Evolutionary conservation across 495 filamentous ascomycete genomes (phyloP).

Genomic region (Extremus antarcticus): DNA sequence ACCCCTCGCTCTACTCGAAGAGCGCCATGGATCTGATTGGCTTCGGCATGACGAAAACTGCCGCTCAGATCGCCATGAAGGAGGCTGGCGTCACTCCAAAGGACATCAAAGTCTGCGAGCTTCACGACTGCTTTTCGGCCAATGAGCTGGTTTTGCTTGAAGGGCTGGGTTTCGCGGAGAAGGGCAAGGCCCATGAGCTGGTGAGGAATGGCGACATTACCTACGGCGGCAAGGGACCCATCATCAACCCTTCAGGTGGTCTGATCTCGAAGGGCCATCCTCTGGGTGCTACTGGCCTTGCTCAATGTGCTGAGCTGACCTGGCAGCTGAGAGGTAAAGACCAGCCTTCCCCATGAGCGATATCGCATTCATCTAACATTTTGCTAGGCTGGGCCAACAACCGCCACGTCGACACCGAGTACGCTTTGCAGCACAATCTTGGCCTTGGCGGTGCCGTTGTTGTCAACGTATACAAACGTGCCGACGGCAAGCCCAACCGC

Average conservation of each 20-base stretch:
- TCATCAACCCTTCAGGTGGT: conserved; percentile 88
- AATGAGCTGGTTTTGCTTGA: conserved; percentile 91
- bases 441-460: conserved; percentile 88
- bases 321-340: conserved; percentile 59
- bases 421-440: conserved; percentile 84
- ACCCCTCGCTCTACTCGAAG: conserved; percentile 56
- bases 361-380: not conserved
- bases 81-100: conserved; percentile 60
- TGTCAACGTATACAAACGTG: conserved; percentile 80
- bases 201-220: conserved; percentile 86
- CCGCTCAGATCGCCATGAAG: conserved; percentile 51
- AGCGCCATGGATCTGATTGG: conserved; percentile 83
- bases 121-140: conserved; percentile 94
- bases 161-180: conserved; percentile 65
- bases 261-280: conserved; percentile 96
- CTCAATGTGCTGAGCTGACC: conserved; percentile 89
- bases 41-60: conserved; percentile 67
- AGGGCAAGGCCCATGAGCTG: conserved; percentile 85
- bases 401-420: conserved; percentile 54
- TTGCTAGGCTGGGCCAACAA: conserved; percentile 88
- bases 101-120: conserved; percentile 75
- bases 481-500: conserved; percentile 56
- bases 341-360: not conserved
- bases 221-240: conserved; percentile 58
- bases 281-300: conserved; percentile 82